Evolutionary conservation across 495 filamentous ascomycete genomes (phyloP).

Genomic region (Xylaria acuta): DNA sequence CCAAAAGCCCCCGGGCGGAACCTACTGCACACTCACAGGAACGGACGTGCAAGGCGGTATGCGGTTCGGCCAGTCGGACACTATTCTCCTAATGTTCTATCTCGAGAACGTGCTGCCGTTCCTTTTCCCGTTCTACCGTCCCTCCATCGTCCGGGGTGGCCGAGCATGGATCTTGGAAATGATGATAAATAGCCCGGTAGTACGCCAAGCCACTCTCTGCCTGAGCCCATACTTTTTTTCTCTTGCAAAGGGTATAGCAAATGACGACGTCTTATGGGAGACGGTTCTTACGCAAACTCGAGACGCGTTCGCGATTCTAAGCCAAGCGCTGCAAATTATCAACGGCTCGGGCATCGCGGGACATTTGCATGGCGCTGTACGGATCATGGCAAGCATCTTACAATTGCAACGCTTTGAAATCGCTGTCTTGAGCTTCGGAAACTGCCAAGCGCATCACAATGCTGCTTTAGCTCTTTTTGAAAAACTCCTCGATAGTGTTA

Average conservation of each 20-base stretch:
- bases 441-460: conserved; percentile 57
- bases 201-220: conserved; percentile 54
- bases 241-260: conserved; percentile 32
- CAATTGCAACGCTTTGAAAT: conserved; percentile 61
- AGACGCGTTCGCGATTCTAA: conserved; percentile 42
- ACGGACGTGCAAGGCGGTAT: background rate
- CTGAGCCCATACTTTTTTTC: conserved; percentile 58
- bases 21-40: background rate
- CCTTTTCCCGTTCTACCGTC: conserved; percentile 62
- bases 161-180: conserved; percentile 60
- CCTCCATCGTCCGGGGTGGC: conserved; percentile 53
- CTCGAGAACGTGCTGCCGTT: conserved; percentile 61
- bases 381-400: conserved; percentile 60
- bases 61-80: conserved; percentile 31
- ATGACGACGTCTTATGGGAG: conserved; percentile 38
- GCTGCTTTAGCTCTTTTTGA: conserved; percentile 56
- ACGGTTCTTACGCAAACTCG: conserved; percentile 37
- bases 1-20: background rate
- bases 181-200: conserved; percentile 54
- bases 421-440: conserved; percentile 48
- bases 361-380: conserved; percentile 33
- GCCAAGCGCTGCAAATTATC: conserved; percentile 41
- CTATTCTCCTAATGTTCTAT: conserved; percentile 52
- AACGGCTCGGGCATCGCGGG: conserved; percentile 36
- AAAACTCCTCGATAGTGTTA: conserved; percentile 47